A percentile compares a stretch with the other conserved stretches of the same genome.
These are phyloP conservation scores for Colletotrichum ledebouriae DNA, from an alignment of 2,329 filamentous ascomycete species.

Conservation along the genomic window DNA sequence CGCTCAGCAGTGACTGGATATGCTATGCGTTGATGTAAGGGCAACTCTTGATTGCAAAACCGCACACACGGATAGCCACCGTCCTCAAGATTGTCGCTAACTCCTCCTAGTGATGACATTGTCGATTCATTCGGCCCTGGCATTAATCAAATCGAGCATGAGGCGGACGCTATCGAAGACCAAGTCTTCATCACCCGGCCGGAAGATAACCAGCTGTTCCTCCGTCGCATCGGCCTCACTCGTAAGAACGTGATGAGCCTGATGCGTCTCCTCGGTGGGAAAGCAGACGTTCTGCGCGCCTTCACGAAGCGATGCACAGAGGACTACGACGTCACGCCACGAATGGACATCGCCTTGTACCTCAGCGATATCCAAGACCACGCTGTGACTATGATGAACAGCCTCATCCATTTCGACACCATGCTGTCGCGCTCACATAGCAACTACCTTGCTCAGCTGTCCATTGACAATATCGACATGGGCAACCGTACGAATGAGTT, in stretches of 20 bases:
- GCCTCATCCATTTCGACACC: constrained; percentile 95
- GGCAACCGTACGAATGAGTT: constrained; percentile 90
- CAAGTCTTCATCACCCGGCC: constrained; percentile 92
- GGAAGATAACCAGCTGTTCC: constrained; percentile 82
- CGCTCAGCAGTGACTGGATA: constrained; percentile 97
- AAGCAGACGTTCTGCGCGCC: constrained; percentile 97
- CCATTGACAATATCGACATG: constrained; percentile 89
- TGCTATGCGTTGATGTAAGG: constrained; percentile 96
- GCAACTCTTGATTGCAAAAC: background rate
- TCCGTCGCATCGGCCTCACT: constrained; percentile 88
- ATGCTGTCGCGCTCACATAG: constrained; percentile 94
- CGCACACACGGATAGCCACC: no score
- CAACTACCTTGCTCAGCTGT: constrained; percentile 96
- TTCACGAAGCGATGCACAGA: constrained; percentile 99
- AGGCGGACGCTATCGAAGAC: constrained; percentile 95
- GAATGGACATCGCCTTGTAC: constrained; percentile 96
- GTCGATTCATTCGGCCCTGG: constrained; percentile 95
- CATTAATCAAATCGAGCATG: constrained; percentile 86
- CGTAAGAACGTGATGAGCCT: constrained; percentile 96
- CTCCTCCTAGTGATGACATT: constrained; percentile 81
- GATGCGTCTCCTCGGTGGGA: constrained; percentile 92
- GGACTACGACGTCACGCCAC: constrained; percentile 93
- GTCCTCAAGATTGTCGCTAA: no score
- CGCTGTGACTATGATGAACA: constrained; percentile 99
- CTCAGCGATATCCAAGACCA: constrained; percentile 98